Conservation (phyloP, 768 basidiomycete species). For the Termitomyces sp. region DNA sequence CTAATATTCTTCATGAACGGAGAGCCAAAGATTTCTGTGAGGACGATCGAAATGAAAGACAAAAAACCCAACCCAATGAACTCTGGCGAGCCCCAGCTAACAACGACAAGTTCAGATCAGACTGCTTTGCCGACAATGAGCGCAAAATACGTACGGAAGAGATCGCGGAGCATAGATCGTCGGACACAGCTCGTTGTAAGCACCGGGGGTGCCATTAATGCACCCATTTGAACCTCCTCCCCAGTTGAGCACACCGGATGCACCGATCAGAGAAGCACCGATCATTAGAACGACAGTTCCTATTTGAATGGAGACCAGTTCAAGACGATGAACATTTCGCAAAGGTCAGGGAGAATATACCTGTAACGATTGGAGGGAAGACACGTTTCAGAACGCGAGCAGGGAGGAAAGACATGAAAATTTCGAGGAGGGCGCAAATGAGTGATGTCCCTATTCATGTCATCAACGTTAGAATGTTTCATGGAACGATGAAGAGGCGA, state of each 20-base stretch:
- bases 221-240: conserved; percentile 81
- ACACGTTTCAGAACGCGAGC: conserved; percentile 56
- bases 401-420: conserved; percentile 74
- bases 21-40: conserved; percentile 80
- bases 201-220: conserved; percentile 50
- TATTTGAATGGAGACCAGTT: conserved; percentile 13
- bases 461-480: neutral
- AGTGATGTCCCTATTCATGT: conserved; percentile 58
- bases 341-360: conserved; percentile 22
- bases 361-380: conserved; percentile 82
- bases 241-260: conserved; percentile 77
- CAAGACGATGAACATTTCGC: neutral
- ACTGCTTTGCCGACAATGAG: neutral
- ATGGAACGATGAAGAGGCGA: neutral
- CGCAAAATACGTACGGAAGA: conserved; percentile 41
- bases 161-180: conserved; percentile 67
- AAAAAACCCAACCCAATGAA: conserved; percentile 88
- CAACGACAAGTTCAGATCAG: neutral
- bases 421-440: conserved; percentile 77
- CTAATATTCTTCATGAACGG: conserved; percentile 83
- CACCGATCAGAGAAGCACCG: conserved; percentile 72
- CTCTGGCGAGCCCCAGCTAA: conserved; percentile 75
- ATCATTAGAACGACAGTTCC: conserved; percentile 81
- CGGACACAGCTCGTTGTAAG: conserved; percentile 72
- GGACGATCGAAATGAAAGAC: conserved; percentile 69